Base-by-base conservation (phyloP, 2,329 filamentous ascomycete genomes). In the Thelonectria rubi region DNA sequence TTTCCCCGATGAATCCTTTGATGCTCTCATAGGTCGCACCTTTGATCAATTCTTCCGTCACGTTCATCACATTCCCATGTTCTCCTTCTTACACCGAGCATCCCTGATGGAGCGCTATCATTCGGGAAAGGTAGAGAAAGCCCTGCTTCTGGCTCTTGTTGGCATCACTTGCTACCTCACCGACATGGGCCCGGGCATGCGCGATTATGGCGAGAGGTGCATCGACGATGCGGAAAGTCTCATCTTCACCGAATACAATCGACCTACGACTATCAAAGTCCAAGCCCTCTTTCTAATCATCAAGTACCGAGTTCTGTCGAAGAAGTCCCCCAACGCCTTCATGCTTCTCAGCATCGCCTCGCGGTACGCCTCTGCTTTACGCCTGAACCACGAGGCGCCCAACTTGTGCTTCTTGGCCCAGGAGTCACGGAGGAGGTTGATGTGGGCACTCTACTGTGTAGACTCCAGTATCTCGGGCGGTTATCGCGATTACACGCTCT, bases 51-150 rank as follows among this genome's bases (percentile, higher is more conserved):
- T 86, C 74, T 87, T 87, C 71, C 81, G 82, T 43, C 82, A 86
- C 68, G 79, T 87, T 42, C 84, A 87, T 72, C 85, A 87, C 63
- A 84, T 87, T 53, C 83, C 85, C 46, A 83, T 84, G 66, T 85
- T 84, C 74, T 85, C 84, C 11, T 87, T 87, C 58, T 73, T 87
- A 15, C 85, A 87, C 67, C 83, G 84, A 24, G 84, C 84, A 12
- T 87, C 85, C 2, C 80, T 87, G 21, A 86, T 86, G 83, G 84
- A 86, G 69, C 80, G 84, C 30, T 86, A 86, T 69, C 81, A 85
- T 64, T 80, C 82, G 5, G 84, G 84, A 49, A 84, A 84, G 63
- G 82, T 87, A 65, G 84, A 87, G 67, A 80, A 79, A 42, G 77
- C 84, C 2, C 75, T 87, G 7, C 76, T 87, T 4, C 77, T 86